Conservation (phyloP, 83 land plant genomes). For the Picea engelmannii region DNA sequence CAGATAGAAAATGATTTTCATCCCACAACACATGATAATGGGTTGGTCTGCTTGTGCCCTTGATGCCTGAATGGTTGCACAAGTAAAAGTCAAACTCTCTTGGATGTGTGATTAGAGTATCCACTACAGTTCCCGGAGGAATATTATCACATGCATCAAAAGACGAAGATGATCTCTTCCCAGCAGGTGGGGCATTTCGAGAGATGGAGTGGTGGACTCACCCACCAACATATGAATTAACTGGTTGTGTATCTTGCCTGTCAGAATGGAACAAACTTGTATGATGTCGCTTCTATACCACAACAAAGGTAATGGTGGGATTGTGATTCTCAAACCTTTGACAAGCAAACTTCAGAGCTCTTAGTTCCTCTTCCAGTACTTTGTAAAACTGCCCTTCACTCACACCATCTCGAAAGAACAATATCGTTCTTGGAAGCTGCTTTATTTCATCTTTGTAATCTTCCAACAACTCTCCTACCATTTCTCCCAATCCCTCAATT, state of each 20-base stretch:
- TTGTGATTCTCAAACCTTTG: slow-evolving; percentile 31
- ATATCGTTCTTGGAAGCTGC: slow-evolving; percentile 51
- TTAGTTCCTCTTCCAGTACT: slow-evolving; percentile 67
- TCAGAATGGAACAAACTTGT: slow-evolving; percentile 67
- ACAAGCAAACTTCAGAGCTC: slow-evolving; percentile 59
- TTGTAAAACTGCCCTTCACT: slow-evolving; percentile 81
- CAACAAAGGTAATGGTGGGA: slow-evolving; percentile 72
- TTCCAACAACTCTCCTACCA: slow-evolving; percentile 67
- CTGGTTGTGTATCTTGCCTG: slow-evolving; percentile 9
- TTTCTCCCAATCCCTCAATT: too few relatives aligned
- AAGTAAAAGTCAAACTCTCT: too few relatives aligned
- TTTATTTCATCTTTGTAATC: slow-evolving; percentile 45
- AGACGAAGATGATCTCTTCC: neutral
- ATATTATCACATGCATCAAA: slow-evolving; percentile 39
- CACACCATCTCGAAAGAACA: slow-evolving; percentile 90
- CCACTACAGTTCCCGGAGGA: slow-evolving; percentile 84
- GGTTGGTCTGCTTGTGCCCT: too few relatives aligned
- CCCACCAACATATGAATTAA: neutral
- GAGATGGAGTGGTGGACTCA: neutral
- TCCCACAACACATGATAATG: too few relatives aligned
- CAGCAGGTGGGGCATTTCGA: neutral
- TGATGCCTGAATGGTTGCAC: too few relatives aligned
- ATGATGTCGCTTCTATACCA: slow-evolving; percentile 90
- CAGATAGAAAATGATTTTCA: too few relatives aligned
- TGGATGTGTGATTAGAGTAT: too few relatives aligned